Percentiles rank a stretch among this genome's conserved stretches.
Conservation (phyloP, 495 filamentous ascomycete genomes). For the Hyaloscypha hepaticicola region DNA sequence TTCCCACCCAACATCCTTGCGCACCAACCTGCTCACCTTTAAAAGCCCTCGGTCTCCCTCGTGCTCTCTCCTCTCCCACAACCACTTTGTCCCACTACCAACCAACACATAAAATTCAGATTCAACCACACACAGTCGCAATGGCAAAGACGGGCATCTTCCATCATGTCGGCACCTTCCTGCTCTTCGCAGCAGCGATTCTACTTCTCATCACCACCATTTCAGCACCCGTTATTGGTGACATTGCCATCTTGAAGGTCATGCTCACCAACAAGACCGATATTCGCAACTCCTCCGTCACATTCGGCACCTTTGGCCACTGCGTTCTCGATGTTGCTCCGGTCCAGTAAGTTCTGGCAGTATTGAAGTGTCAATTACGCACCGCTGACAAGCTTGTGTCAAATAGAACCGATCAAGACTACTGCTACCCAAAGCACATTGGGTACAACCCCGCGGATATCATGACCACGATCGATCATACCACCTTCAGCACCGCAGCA, state of each 20-base stretch:
- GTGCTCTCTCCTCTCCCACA: neutral
- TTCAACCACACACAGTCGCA: slow-evolving; percentile 15
- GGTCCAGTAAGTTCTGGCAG: slow-evolving; percentile 14
- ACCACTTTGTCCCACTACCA: neutral
- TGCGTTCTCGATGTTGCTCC: slow-evolving; percentile 43
- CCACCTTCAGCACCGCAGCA: slow-evolving; percentile 39
- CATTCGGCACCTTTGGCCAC: slow-evolving; percentile 59
- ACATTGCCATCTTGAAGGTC: slow-evolving; percentile 52
- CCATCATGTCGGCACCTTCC: slow-evolving; percentile 58
- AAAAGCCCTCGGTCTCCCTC: neutral
- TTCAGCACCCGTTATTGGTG: slow-evolving; percentile 53
- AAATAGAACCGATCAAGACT: slow-evolving; percentile 37
- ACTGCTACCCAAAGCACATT: slow-evolving; percentile 44
- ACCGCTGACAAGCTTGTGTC: slow-evolving; percentile 5
- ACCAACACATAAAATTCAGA: neutral
- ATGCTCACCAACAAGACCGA: slow-evolving; percentile 39
- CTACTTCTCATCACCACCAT: slow-evolving; percentile 59
- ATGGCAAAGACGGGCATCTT: slow-evolving; percentile 46
- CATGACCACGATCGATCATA: slow-evolving; percentile 38
- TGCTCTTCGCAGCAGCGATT: slow-evolving; percentile 53
- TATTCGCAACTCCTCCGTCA: slow-evolving; percentile 32
- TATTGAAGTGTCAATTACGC: neutral
- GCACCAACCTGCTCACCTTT: neutral
- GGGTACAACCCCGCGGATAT: slow-evolving; percentile 53
- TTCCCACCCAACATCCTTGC: neutral